Evolutionary conservation across 2,329 filamentous ascomycete genomes (phyloP), one percentile per base, ranked within the genome.

Genomic region (Apiospora aurea): DNA sequence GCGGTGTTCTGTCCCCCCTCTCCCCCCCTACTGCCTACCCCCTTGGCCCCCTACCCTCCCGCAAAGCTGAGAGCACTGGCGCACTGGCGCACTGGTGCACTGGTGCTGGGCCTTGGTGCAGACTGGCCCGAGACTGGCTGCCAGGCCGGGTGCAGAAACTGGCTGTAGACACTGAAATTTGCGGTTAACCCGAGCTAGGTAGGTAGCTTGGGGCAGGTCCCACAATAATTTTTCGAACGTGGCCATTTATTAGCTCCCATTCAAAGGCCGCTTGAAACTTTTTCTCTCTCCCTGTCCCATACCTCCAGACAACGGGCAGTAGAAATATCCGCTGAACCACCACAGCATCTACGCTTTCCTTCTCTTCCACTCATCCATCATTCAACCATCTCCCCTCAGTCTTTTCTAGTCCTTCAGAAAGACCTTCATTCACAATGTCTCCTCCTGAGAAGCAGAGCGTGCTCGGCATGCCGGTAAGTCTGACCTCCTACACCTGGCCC

Each of bases 391-490:
- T 90, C 89, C 88, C 85, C 88, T 91, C 89, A 87, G 81, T 88
- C 83, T 79, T 83, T 83, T 83, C 57, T 83, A 34, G 29, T 64
- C 18, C 18, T 64, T 41, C 57, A 64, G 82, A 84, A 81, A 81
- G 82, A 82, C 82, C 77, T 82, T 78, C 80, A 80, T 82, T 81
- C 84, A 88, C 82, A 80, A 90, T 90, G 88, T 85, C 87, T 83
- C 76, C 81, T 78, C 83, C 85, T 79, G 84, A 88, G 76, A 84
- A 88, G 80, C 84, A 86, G 77, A 88, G 85, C 83, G 86, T 92
- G 80, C 80, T 91, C 87, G 90, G 90, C 88, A 91, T 92, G 88
- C 88, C 89, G 83, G 90, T 92, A 77, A 79, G 77, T 77, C 71
- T 24, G 29, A n/a, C 69, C 16, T 26, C 69, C 67, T 24, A 24